A percentile compares a stretch with the other conserved stretches of the same genome.
Evolutionary conservation across 805 yeast genomes (phyloP).

Genomic region (Wickerhamomyces silvicola): DNA sequence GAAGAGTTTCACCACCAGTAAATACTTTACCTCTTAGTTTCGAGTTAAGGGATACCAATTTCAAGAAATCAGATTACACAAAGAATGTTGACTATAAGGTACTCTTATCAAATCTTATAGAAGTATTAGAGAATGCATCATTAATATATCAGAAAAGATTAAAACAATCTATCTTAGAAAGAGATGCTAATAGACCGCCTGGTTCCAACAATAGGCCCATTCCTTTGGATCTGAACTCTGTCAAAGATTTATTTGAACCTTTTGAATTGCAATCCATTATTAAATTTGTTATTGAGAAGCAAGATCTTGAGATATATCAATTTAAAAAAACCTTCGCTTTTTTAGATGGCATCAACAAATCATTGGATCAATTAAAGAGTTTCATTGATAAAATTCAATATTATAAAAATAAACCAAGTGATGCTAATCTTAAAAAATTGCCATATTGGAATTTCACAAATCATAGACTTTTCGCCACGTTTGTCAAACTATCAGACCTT

Average conservation of each 20-base stretch:
- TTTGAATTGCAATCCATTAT: constrained; percentile 29
- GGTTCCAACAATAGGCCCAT: constrained; percentile 23
- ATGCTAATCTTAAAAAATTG: constrained; percentile 22
- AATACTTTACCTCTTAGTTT: constrained; percentile 16
- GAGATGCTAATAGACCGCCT: constrained; percentile 24
- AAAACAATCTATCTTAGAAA: constrained; percentile 24
- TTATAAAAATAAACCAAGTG: constrained; percentile 18
- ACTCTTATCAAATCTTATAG: constrained; percentile 7
- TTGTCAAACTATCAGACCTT: constrained; percentile 34
- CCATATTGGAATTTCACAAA: constrained; percentile 34
- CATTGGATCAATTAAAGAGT: constrained; percentile 12
- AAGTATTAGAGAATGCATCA: constrained; percentile 22
- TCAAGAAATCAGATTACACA: constrained; percentile 5
- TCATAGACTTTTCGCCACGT: constrained; percentile 38
- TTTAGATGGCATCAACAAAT: constrained; percentile 17
- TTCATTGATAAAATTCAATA: constrained; percentile 22
- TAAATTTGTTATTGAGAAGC: constrained; percentile 22
- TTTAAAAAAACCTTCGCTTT: constrained; percentile 24
- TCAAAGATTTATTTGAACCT: constrained; percentile 28
- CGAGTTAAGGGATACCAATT: constrained; percentile 16
- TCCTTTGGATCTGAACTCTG: constrained; percentile 20
- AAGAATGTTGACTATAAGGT: constrained; percentile 4
- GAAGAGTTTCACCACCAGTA: constrained; percentile 16
- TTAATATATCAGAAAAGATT: constrained; percentile 24
- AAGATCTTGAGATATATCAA: constrained; percentile 21